Evolutionary conservation across 2,329 filamentous ascomycete genomes (phyloP), one percentile per base, ranked within the genome.

Genomic region (Tolypocladium inflatum): DNA sequence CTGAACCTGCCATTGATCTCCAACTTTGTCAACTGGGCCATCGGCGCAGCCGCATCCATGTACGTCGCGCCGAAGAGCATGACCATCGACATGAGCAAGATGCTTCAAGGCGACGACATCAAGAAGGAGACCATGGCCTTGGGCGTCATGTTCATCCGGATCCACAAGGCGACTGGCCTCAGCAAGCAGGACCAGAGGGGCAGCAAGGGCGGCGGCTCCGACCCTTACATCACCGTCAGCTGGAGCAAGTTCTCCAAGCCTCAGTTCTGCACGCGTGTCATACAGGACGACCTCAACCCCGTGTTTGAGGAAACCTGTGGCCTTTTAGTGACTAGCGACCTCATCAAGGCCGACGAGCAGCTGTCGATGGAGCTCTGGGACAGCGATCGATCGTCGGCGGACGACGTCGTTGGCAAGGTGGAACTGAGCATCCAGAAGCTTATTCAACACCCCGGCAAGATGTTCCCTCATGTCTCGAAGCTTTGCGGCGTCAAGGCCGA

Each of bases 161-260:
- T 97, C 55, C 90, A 96, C 74, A 89, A 90, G 65, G 94, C 93
- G 13, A 79, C 84, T 23, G 91, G 89, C 0, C 80, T 99, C 59
- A 96, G 90, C 77, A 97, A 96, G 74, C 93, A 97, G 69, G 94
- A 99, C 69, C 74, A 76, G 54, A 86, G 90, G 59, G 92, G 91
- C 45, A 92, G 86, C 66, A 82, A 87, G 56, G 89, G 91, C 21
- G 93, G 94, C 39, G 93, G 93, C 51, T 95, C 90, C 55, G 94
- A 99, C 65, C 91, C 93, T 0, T 97, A 97, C 71, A 95, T 97
- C 69, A 97, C 93, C 38, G 81, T 97, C 41, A 88, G 89, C 45
- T 97, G 95, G 78, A 95, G 90, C 67, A 97, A 97, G 72, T 97
- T 97, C 65, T 90, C 89, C 58, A 99, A 99, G 75, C 93, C 93